These are phyloP conservation scores for Xanthoceras sorbifolium DNA, from an alignment of 345 rosid species.

Conservation along the genomic window DNA sequence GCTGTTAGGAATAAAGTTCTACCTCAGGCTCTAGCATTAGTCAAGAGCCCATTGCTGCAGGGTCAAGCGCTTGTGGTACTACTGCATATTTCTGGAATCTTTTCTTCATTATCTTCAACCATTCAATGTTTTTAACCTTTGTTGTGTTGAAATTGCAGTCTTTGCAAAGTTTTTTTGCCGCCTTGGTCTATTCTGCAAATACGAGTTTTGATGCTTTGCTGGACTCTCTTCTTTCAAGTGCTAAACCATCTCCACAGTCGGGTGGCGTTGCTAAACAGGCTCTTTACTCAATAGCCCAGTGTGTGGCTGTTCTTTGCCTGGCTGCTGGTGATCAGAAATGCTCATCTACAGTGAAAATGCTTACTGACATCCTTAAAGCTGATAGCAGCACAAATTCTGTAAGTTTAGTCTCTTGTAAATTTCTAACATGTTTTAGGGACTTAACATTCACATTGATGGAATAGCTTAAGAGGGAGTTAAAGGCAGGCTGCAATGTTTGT, in stretches of 20 bases:
- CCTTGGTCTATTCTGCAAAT: slow-evolving; percentile 81
- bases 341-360: slow-evolving; percentile 92
- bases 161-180: slow-evolving; percentile 81
- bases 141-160: slow-evolving; percentile 60
- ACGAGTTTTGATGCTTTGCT: slow-evolving; percentile 86
- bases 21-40: slow-evolving; percentile 84
- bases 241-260: slow-evolving; percentile 85
- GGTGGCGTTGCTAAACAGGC: slow-evolving; percentile 98
- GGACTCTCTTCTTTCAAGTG: slow-evolving; percentile 92
- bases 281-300: slow-evolving; percentile 89
- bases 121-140: slow-evolving; percentile 23
- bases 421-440: neutral
- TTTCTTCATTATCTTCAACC: slow-evolving; percentile 21
- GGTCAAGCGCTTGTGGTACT: slow-evolving; percentile 97
- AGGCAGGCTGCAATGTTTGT: neutral
- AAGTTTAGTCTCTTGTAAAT: slow-evolving; percentile 32
- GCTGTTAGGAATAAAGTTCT: slow-evolving; percentile 95
- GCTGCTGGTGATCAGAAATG: slow-evolving; percentile 94
- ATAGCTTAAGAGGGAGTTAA: neutral
- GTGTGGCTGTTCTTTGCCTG: slow-evolving; percentile 97
- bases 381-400: slow-evolving; percentile 80
- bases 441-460: neutral
- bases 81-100: slow-evolving; percentile 13
- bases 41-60: slow-evolving; percentile 95
- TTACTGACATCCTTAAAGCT: slow-evolving; percentile 75